Evolutionary conservation across 345 rosid genomes (phyloP).

Genomic region (Luvunga scandens): DNA sequence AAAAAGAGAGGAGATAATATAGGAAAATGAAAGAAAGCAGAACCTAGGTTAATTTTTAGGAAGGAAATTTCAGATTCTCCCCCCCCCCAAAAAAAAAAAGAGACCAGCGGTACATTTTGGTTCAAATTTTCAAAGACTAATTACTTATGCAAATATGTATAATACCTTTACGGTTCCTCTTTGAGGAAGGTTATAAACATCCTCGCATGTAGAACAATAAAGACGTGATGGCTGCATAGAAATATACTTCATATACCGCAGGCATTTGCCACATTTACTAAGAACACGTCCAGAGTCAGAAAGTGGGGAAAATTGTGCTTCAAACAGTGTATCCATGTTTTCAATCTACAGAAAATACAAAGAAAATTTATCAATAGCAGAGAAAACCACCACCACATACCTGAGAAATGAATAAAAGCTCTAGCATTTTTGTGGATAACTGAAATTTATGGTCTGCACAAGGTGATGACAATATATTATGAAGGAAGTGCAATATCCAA

Average conservation of each 20-base stretch:
- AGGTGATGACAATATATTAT: neutral
- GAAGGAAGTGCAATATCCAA: neutral
- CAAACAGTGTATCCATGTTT: conserved; percentile 92
- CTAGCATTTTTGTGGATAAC: neutral
- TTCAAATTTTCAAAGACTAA: neutral
- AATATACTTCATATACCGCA: conserved; percentile 93
- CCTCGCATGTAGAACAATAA: conserved; percentile 90
- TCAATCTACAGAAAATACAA: conserved; percentile 52
- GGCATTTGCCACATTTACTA: conserved; percentile 96
- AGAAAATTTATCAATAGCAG: neutral
- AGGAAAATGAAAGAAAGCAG: neutral
- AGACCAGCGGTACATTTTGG: neutral
- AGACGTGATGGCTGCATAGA: conserved; percentile 77
- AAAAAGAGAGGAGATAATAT: neutral
- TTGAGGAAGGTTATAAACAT: conserved; percentile 93
- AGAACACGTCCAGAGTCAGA: conserved; percentile 79
- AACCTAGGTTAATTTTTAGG: too few species aligned
- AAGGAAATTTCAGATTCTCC: too few species aligned
- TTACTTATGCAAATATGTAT: neutral
- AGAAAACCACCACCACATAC: neutral
- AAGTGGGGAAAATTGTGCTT: conserved; percentile 90
- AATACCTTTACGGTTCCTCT: conserved; percentile 86
- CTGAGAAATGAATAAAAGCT: neutral
- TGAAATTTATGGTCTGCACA: neutral
- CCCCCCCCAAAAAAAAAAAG: neutral